These are phyloP conservation scores for Elasticomyces elasticus DNA, from an alignment of 495 filamentous ascomycete species.

Conservation along the genomic window DNA sequence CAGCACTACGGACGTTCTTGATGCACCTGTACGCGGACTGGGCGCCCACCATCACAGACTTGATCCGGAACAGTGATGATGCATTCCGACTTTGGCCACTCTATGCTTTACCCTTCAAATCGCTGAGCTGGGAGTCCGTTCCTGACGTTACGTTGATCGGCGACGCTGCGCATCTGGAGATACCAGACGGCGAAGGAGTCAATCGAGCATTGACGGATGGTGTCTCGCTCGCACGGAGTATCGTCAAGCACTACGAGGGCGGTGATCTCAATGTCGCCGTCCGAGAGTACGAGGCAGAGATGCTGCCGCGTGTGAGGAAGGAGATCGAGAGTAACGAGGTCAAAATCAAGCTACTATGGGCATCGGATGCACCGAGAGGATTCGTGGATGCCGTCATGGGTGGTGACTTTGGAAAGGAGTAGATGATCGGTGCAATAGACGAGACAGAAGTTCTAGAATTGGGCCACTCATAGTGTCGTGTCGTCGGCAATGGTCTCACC, in stretches of 20 bases:
- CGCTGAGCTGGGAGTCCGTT: constrained; percentile 36
- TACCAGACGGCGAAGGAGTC: constrained; percentile 2
- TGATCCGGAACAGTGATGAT: constrained; percentile 12
- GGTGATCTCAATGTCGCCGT: not conserved
- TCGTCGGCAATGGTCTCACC: no score
- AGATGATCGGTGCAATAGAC: not conserved
- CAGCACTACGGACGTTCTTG: not conserved
- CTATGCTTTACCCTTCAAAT: constrained; percentile 44
- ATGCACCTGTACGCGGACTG: constrained; percentile 9
- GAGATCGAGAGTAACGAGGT: not conserved
- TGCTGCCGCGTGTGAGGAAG: constrained; percentile 2
- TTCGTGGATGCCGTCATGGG: not conserved
- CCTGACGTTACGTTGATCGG: constrained; percentile 46
- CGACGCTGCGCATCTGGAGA: constrained; percentile 50
- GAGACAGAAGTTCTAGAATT: not conserved
- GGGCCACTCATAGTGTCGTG: no score
- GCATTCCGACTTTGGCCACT: constrained; percentile 26
- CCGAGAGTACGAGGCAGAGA: constrained; percentile 5
- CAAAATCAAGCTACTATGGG: not conserved
- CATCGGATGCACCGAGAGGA: not conserved
- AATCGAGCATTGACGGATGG: constrained; percentile 3
- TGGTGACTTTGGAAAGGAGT: not conserved
- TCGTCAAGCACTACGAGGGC: not conserved
- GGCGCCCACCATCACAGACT: not conserved
- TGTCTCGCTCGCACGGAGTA: not conserved